Conservation (phyloP, 2,329 filamentous ascomycete species). For the Plenodomus lindquistii region DNA sequence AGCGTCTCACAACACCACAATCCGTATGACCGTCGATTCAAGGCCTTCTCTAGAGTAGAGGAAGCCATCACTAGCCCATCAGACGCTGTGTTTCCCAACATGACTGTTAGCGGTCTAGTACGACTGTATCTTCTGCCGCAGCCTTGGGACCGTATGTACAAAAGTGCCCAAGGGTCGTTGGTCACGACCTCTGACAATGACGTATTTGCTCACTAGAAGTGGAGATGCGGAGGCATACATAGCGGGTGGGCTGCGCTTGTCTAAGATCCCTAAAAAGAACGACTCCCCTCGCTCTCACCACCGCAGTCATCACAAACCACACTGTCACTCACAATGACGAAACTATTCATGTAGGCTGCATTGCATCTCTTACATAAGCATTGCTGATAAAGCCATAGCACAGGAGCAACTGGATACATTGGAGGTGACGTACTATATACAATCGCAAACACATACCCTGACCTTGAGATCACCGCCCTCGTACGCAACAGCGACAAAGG, state of each 20-base stretch:
- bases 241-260: background rate
- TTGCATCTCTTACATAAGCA: background rate
- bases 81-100: too few relatives aligned
- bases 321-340: slow-evolving; percentile 22
- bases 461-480: slow-evolving; percentile 55
- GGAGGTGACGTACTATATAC: slow-evolving; percentile 36
- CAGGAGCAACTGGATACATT: slow-evolving; percentile 40
- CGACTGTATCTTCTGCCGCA: too few relatives aligned
- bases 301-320: background rate
- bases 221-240: background rate
- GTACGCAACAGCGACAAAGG: slow-evolving; percentile 56
- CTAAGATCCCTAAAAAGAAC: background rate
- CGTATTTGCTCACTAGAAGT: too few relatives aligned
- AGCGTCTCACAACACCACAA: background rate
- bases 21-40: background rate
- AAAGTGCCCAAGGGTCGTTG: too few relatives aligned
- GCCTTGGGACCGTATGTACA: too few relatives aligned
- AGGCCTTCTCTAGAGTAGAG: too few relatives aligned
- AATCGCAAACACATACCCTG: slow-evolving; percentile 52
- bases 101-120: too few relatives aligned
- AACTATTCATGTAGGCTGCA: slow-evolving; percentile 30
- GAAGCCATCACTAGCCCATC: background rate
- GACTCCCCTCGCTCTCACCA: background rate
- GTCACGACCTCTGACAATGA: too few relatives aligned
- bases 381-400: slow-evolving; percentile 18